Base-by-base conservation (phyloP, 129 eudicot genomes). In the Smallanthus sonchifolius region DNA sequence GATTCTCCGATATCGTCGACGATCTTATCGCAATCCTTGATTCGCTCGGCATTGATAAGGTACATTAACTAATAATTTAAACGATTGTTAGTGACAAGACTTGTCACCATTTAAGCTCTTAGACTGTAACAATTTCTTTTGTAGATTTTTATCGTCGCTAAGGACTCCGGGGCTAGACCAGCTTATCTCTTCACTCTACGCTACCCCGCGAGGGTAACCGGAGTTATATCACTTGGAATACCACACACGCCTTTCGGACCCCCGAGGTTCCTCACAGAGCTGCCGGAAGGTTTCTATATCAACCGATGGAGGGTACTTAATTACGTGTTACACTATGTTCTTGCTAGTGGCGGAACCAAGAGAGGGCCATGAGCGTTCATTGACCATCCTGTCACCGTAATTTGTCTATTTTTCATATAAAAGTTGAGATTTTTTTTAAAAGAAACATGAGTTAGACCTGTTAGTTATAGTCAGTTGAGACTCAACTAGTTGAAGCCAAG, bases 201-300 rank as follows among this genome's bases (percentile, higher is more conserved):
- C 48, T 65, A 86, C 60, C 83, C 81, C 3, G 52, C 73, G 28
- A 80, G 66, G 70, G 57, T 86, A 14, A 6, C 32, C 10, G 87
- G 73, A 43, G 16, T 79, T 10, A 40, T 77, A 62, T 68, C 87
- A 3, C 54, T 86, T 35, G 87, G 90, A 8, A 65, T 80, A 45
- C 90, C 90, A 7, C 69, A 59, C 68, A 54, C 51, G 54, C 79
- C 82, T 51, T 73, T 65, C 44, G 73, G 62, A 59, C 45, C 36
- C 0, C 55, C 37, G 10, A 35, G 10, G 3, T 40, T 13, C 44
- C 77, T n/a, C 51, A 20, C 67, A 10, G 36, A 16, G 35, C 64
- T 83, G 34, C 87, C 85, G 0, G 83, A 86, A 79, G 87, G 90
- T 44, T 80, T 79, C 83, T 86, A 86, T 57, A 55, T 86, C 30